Base-by-base conservation (phyloP, 768 basidiomycete genomes). In the Clitopilus hobsonii region DNA sequence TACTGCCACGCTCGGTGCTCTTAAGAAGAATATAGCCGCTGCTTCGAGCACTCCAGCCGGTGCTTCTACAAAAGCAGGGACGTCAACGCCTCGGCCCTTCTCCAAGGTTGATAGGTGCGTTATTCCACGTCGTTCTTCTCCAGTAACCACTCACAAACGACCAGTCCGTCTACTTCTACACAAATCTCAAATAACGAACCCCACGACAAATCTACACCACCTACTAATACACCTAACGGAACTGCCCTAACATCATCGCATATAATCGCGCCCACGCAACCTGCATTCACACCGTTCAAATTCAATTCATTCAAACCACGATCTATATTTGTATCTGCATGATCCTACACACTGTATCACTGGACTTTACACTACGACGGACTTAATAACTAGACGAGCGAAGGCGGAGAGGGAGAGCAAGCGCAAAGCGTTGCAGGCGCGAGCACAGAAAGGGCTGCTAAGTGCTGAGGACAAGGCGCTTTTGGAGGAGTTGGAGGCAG, bases 361-460 rank as follows among this genome's bases (percentile, higher is more conserved):
- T 65, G 59, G 60, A 52, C 55, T 49, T 38, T 27, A 54, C 52
- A 52, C 58, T 49, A 55, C 49, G 63, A 57, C 62, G 56, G 30
- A 16, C 49, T 59, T 58, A 18, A 59, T 23, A 16, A 36, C 26
- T 64, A 90, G 89, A 60, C 87, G 89, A 20, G 88, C 88, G 38
- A 85, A 75, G 70, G 85, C 84, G 11, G 91, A 93, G 69, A 76
- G 80, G 63, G 85, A 85, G 64, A 91, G 88, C 61, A 76, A 77
- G 64, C 67, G 81, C 57, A 84, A 79, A 67, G 89, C 85, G 2
- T 83, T 92, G 83, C 74, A 80, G 65, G 85, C 79, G 55, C 81
- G 90, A 36, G 87, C 84, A 5, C 79, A 78, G 78, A 92, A 88
- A 71, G 90, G 90, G 59, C 67, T 86, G 41, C 60, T 88, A 60